phyloP scores from a whole-genome alignment of 176 grass and related monocot genomes.

The Oryza meyeriana region DNA sequence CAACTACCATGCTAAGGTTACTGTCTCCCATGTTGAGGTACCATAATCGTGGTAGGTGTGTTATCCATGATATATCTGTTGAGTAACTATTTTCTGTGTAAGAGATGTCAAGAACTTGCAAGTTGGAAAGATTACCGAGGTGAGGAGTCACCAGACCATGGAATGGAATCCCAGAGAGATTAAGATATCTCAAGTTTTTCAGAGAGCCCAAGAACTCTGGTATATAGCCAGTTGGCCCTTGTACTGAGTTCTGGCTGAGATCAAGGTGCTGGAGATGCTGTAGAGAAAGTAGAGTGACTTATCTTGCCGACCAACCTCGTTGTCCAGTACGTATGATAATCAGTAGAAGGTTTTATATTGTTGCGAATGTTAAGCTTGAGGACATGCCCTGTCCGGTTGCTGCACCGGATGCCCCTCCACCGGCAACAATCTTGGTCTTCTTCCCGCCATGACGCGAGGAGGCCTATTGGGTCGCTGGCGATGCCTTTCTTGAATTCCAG shows the following conservation, averaged over 20 bases:
- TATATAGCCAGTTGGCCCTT: too few species aligned
- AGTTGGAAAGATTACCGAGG: too few species aligned
- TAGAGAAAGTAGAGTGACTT: too few species aligned
- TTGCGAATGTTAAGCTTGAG: neutral
- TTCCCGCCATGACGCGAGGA: neutral
- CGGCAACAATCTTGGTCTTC: neutral
- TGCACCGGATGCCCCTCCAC: neutral
- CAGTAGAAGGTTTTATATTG: too few species aligned
- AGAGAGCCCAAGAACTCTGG: too few species aligned
- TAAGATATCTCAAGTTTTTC: too few species aligned
- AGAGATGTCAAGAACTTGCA: neutral
- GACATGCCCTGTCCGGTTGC: neutral
- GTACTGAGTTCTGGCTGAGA: too few species aligned
- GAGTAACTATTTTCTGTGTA: neutral
- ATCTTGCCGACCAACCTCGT: too few species aligned
- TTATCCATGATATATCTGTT: neutral
- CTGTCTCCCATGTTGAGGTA: neutral
- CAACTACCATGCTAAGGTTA: neutral
- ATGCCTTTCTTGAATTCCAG: neutral
- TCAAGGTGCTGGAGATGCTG: too few species aligned
- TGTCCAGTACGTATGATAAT: too few species aligned
- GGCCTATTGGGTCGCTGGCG: neutral
- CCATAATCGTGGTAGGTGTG: neutral
- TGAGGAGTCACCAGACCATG: too few species aligned
- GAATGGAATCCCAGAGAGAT: too few species aligned